A percentile compares a stretch with the other conserved stretches of the same genome.
These are phyloP conservation scores for Nothomitra cinnamomea DNA, from an alignment of 2,329 filamentous ascomycete genomes.

Conservation along the genomic window DNA sequence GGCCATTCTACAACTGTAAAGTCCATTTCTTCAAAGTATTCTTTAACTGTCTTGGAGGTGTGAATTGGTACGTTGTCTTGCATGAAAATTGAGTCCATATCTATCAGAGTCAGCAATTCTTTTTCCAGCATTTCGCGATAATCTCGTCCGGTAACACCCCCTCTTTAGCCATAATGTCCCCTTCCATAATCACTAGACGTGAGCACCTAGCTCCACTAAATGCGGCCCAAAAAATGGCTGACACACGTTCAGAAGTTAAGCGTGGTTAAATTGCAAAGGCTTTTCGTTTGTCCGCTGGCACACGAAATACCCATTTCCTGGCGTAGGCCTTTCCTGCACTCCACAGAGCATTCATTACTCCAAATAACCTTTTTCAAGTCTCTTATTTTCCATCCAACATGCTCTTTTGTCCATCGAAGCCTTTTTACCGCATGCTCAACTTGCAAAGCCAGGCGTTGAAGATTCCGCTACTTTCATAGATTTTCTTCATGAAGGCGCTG, in stretches of 20 bases:
- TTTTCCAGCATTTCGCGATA: not conserved
- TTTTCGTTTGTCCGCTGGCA: slow-evolving; percentile 8
- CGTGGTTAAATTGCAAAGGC: slow-evolving; percentile 4
- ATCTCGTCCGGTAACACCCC: not conserved
- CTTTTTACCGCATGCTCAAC: slow-evolving; percentile 4
- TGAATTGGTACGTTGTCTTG: slow-evolving; percentile 15
- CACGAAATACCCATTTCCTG: slow-evolving; percentile 8
- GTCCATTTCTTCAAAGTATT: slow-evolving; percentile 10
- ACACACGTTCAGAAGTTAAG: slow-evolving; percentile 4
- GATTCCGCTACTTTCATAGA: not conserved
- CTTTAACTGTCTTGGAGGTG: slow-evolving; percentile 6
- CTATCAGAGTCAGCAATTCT: not conserved
- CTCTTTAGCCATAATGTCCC: not conserved
- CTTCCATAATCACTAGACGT: not conserved
- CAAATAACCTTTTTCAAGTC: slow-evolving; percentile 11
- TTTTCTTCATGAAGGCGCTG: not conserved
- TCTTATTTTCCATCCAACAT: slow-evolving; percentile 7
- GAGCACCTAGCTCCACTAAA: slow-evolving; percentile 3
- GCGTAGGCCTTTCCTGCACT: slow-evolving; percentile 6
- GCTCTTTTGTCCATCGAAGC: slow-evolving; percentile 7
- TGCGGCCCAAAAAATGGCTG: slow-evolving; percentile 9
- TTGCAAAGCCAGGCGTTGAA: slow-evolving; percentile 7
- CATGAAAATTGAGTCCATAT: slow-evolving; percentile 8
- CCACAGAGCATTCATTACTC: slow-evolving; percentile 12
- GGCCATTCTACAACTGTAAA: slow-evolving; percentile 11